Evolutionary conservation across 176 grass and related monocot genomes (phyloP).

Genomic region (Zea mays): DNA sequence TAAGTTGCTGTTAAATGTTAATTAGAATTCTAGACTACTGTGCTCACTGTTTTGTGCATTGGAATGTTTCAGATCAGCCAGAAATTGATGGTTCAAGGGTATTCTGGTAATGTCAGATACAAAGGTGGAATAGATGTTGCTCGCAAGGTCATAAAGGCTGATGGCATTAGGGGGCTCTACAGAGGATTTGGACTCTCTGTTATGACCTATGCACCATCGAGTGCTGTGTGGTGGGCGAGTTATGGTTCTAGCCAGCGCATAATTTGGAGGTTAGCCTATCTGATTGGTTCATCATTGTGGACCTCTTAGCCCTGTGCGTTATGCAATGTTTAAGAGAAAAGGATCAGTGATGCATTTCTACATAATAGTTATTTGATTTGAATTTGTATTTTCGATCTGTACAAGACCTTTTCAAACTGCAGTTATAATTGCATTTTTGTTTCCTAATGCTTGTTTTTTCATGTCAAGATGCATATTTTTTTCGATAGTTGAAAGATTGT

Average conservation of each 20-base stretch:
- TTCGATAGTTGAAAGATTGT: neutral
- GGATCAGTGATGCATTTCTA: neutral
- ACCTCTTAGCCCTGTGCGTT: neutral
- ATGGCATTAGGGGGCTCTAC: conserved; percentile 75
- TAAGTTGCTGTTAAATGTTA: neutral
- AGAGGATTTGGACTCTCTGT: conserved; percentile 95
- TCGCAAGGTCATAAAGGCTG: conserved; percentile 67
- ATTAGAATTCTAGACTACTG: conserved; percentile 10
- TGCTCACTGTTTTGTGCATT: conserved; percentile 32
- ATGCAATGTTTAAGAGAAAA: conserved; percentile 28
- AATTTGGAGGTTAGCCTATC: conserved; percentile 77
- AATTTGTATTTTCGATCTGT: neutral
- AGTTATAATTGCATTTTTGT: conserved; percentile 4
- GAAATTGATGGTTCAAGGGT: conserved; percentile 99
- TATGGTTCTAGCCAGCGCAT: conserved; percentile 93
- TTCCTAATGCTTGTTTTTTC: neutral
- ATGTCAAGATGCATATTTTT: conserved; percentile 4
- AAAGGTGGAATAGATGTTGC: conserved; percentile 91
- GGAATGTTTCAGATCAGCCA: conserved; percentile 76
- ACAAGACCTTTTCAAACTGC: neutral
- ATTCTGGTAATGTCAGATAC: conserved; percentile 81
- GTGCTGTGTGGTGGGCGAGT: conserved; percentile 97
- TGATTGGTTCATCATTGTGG: conserved; percentile 11
- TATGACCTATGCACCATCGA: conserved; percentile 93
- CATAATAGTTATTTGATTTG: conserved; percentile 17